Evolutionary conservation across 2,329 filamentous ascomycete genomes (phyloP).

Genomic region (Phyllosticta citrichinensis): DNA sequence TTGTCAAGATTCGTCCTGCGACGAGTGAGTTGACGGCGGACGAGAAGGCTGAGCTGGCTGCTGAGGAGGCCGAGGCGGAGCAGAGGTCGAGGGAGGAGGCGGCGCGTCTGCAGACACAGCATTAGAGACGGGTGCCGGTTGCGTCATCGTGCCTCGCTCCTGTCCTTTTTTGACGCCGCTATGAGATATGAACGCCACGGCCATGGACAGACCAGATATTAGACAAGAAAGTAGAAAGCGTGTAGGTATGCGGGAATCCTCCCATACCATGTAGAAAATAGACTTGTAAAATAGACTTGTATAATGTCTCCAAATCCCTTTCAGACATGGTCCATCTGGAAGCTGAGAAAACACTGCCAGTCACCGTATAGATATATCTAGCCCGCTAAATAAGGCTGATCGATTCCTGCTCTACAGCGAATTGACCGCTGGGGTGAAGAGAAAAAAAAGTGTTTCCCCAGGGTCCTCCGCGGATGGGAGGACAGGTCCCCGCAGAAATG

Average conservation of each 20-base stretch:
- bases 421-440: background rate
- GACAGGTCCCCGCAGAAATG: background rate
- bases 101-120: background rate
- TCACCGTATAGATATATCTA: background rate
- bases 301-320: background rate
- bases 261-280: too few species aligned
- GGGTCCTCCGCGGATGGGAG: background rate
- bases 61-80: background rate
- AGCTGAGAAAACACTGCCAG: background rate
- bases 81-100: background rate
- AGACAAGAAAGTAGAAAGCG: too few species aligned
- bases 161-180: background rate
- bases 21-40: slow-evolving; percentile 11
- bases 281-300: background rate
- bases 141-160: background rate
- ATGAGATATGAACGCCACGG: background rate
- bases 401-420: background rate
- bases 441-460: background rate
- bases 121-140: background rate
- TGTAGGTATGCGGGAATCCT: too few species aligned
- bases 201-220: background rate
- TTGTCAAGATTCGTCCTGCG: slow-evolving; percentile 11
- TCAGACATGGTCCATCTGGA: too few species aligned
- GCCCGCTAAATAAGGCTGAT: background rate
- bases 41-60: slow-evolving; percentile 5